phyloP scores from a whole-genome alignment of 192 early-diverging fungal species.

The Linnemannia elongata region DNA sequence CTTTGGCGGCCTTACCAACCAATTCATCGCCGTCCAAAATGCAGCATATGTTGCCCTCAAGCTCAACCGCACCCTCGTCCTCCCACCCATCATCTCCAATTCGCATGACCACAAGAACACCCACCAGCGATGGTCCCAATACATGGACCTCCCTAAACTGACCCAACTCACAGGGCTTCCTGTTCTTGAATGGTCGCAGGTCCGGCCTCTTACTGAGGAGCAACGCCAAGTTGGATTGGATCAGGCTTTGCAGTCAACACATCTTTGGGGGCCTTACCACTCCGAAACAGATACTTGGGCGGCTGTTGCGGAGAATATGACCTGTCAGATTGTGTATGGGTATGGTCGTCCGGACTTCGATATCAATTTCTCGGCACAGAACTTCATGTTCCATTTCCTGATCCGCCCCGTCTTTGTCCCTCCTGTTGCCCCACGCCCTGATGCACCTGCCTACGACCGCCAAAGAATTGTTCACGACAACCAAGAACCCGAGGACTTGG shows the following conservation, averaged over 20 bases:
- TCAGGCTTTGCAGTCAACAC: background rate
- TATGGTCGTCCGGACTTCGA: constrained; percentile 7
- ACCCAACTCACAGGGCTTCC: constrained; percentile 33
- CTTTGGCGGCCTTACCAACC: constrained; percentile 53
- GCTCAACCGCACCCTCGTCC: constrained; percentile 37
- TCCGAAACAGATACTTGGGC: constrained; percentile 14
- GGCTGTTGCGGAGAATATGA: constrained; percentile 26
- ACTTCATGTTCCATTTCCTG: constrained; percentile 38
- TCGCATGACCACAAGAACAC: constrained; percentile 45
- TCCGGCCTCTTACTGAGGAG: constrained; percentile 26
- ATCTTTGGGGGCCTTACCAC: background rate
- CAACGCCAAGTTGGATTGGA: constrained; percentile 26
- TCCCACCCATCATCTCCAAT: constrained; percentile 53
- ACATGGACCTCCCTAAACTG: constrained; percentile 29
- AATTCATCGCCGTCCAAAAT: constrained; percentile 37
- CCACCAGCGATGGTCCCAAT: constrained; percentile 41
- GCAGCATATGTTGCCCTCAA: constrained; percentile 22
- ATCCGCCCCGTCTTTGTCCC: constrained; percentile 9
- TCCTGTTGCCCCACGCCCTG: background rate
- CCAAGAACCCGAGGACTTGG: background rate
- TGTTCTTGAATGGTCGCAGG: constrained; percentile 36
- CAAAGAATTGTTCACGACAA: background rate
- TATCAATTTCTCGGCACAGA: constrained; percentile 17
- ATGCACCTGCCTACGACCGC: background rate
- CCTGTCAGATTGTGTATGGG: constrained; percentile 28